Evolutionary conservation across 495 filamentous ascomycete genomes (phyloP), one percentile per base, ranked within the genome.

Genomic region (Gamarada debralockiae): DNA sequence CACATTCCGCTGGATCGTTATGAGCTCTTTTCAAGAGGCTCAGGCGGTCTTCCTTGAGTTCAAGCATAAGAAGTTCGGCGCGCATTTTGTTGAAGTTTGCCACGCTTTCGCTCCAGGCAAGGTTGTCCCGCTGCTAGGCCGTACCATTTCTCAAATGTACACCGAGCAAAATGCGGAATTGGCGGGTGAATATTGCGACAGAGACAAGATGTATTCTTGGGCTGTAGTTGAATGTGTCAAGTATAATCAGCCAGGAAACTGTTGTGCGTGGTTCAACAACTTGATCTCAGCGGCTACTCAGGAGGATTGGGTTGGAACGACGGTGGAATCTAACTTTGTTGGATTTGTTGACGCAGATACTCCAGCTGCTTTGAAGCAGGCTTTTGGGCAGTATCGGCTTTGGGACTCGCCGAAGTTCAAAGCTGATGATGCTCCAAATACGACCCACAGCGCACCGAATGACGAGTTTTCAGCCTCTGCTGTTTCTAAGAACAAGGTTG

Each of bases 1-100:
- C 2, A 49, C 52, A 3, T 62, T 62, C 23, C 51, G 55, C 2
- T 62, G 59, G 59, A 48, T 52, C 36, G 48, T 62, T 13, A 53
- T 56, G 52, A 36, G 15, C 4, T 43, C 42, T 14, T 3, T n/a
- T 21, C 25, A 55, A n/a, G 55, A 52, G 9, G 53, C 48, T 0
- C 33, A 21, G 12, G 6, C 4, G 13, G 38, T 47, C 10, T 8
- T 55, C 10, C 25, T 39, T 18, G 3, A 13, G 6, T 15, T 50
- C 8, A 17, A 52, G 13, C 17, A 36, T 13, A 12, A 34, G 24
- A 17, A 8, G 1, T 22, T 57, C 20, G 3, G 23, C 22, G 21
- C 15, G 5, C 12, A 13, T 2, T 8, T 15, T 4, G 31, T 53
- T 20, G 18, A 14, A 13, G 14, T 56, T 36, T 39, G 50, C 33